Evolutionary conservation across 1,284 basidiomycete genomes (phyloP).

Genomic region (Ustilago tritici): DNA sequence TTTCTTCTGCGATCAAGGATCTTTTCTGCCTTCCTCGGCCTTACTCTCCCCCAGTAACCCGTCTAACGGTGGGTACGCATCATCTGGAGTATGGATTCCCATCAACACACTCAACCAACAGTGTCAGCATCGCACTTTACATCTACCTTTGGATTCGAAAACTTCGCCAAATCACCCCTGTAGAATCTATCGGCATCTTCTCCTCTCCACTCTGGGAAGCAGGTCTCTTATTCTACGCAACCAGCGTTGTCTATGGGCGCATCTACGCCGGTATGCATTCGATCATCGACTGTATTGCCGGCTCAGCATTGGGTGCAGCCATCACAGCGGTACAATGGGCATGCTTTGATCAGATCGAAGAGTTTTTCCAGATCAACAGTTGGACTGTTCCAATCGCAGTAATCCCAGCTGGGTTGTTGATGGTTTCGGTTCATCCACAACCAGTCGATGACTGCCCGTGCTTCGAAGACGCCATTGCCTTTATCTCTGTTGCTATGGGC

Average conservation of each 20-base stretch:
- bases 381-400: constrained; percentile 77
- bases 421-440: constrained; percentile 87
- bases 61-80: constrained; percentile 74
- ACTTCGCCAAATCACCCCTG: constrained; percentile 12
- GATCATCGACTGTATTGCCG: constrained; percentile 67
- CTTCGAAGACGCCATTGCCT: constrained; percentile 96
- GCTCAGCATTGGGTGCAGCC: constrained; percentile 62
- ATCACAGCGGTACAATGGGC: constrained; percentile 71
- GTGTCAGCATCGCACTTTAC: constrained; percentile 80
- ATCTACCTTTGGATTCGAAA: constrained; percentile 59
- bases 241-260: constrained; percentile 86
- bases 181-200: constrained; percentile 7
- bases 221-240: constrained; percentile 66
- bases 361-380: constrained; percentile 69
- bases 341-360: constrained; percentile 67
- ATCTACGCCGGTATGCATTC: constrained; percentile 76
- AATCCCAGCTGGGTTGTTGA: constrained; percentile 77
- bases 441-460: constrained; percentile 92
- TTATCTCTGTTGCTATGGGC: constrained; percentile 85
- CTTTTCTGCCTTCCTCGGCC: constrained; percentile 90
- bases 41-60: constrained; percentile 86
- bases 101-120: constrained; percentile 94
- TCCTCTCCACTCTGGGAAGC: constrained; percentile 54
- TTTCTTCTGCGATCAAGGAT: constrained; percentile 87
- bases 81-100: constrained; percentile 84